Percentiles rank a stretch among this genome's conserved stretches.
Evolutionary conservation across 2,329 filamentous ascomycete species (phyloP).

Genomic region (Mycosphaerella sp.): DNA sequence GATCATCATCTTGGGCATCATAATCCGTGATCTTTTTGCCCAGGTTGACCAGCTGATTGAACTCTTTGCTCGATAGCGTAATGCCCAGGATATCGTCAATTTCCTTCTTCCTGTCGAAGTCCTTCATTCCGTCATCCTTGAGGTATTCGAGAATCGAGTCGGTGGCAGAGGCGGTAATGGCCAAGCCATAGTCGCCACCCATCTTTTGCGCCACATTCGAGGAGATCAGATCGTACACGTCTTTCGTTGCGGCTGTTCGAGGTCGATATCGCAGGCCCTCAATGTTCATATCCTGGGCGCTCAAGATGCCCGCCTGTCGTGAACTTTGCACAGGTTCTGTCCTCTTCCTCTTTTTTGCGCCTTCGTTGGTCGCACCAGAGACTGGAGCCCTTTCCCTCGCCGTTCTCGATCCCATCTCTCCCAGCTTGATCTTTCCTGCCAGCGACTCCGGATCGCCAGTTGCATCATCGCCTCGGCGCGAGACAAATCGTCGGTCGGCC

Average conservation of each 20-base stretch:
- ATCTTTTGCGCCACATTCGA: conserved; percentile 83
- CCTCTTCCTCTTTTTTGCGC: conserved; percentile 77
- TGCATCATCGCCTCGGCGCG: conserved; percentile 84
- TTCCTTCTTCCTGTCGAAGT: conserved; percentile 97
- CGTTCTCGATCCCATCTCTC: conserved; percentile 86
- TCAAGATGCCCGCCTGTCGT: conserved; percentile 69
- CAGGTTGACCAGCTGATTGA: conserved; percentile 92
- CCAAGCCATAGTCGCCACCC: conserved; percentile 88
- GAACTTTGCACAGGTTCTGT: conserved; percentile 61
- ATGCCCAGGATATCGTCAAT: conserved; percentile 88
- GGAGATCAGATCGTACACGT: conserved; percentile 89
- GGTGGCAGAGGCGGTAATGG: conserved; percentile 86
- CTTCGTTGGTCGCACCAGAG: conserved; percentile 45
- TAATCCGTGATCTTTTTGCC: conserved; percentile 99
- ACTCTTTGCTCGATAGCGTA: conserved; percentile 77
- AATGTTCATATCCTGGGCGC: conserved; percentile 76
- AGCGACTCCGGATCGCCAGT: conserved; percentile 97
- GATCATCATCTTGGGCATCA: conserved; percentile 91
- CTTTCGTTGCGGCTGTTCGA: conserved; percentile 81
- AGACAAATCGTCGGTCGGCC: conserved; percentile 94
- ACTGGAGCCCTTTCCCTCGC: conserved; percentile 73
- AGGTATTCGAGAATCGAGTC: conserved; percentile 85
- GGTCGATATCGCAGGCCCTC: conserved; percentile 91
- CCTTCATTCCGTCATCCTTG: conserved; percentile 93
- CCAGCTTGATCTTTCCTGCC: conserved; percentile 85